Base-by-base conservation (phyloP, 2,329 filamentous ascomycete genomes). In the Paraconiothyrium brasiliense region DNA sequence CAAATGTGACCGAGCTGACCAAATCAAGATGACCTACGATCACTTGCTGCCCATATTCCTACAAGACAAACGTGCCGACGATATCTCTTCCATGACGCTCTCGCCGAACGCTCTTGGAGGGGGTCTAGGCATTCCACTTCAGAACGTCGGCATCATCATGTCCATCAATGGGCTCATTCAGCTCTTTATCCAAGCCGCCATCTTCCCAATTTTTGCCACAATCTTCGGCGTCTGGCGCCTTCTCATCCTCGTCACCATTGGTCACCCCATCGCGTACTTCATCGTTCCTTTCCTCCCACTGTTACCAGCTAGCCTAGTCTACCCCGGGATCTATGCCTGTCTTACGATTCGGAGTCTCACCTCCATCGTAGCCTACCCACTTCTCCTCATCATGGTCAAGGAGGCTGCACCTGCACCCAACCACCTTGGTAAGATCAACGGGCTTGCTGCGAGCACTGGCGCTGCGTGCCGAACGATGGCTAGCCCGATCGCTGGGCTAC, bases 11-110 rank as follows among this genome's bases (percentile, higher is more conserved):
- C 11, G 11, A 14, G 43, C 27, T n/a, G 35, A 62, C 66, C 37
- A 68, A 52, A 6, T 30, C 27, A 41, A 75, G 71, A 97, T 97
- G 93, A 93, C 91, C 0, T 97, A 92, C 79, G 94, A 97, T 73
- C 92, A 97, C 75, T 85, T 97, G 0, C 84, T 97, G 57, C 94
- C 94, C 8, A 97, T 97, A 62, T 97, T 97, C 80, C 88, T 97
- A 55, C 93, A 97, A 76, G 93, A 97, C 70, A 85, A 89, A 44
- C 85, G 86, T 34, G 81, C 69, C 35, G 65, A 72, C 32, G 70
- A 75, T 34, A 60, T 78, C 79, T 64, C 74, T 22, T 65, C 71
- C 16, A 64, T 73, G 49, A 58, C 67, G 11, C 48, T 77, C 10
- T 65, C 71, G 4, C 22, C 44, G 44, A 59, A 64, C 16, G 70